Conservation (phyloP, 169 alveolate species). For the Plasmodium gallinaceum region DNA sequence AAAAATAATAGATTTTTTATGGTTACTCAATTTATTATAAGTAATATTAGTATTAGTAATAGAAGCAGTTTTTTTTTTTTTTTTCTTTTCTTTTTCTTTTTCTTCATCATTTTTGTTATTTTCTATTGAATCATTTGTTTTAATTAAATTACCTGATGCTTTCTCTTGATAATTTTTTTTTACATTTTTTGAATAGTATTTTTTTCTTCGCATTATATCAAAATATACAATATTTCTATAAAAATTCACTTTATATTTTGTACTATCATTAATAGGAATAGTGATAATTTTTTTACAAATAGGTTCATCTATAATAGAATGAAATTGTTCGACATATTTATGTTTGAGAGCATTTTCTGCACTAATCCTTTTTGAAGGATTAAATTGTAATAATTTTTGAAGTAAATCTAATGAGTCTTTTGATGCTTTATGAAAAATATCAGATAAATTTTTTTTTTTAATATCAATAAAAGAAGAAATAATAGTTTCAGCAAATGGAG, state of each 20-base stretch:
- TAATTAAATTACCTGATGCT: not conserved
- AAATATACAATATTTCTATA: slow-evolving; percentile 90
- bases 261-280: slow-evolving; percentile 90
- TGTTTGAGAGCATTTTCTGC: slow-evolving; percentile 89
- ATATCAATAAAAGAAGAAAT: slow-evolving; percentile 77
- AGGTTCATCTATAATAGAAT: slow-evolving; percentile 91
- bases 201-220: slow-evolving; percentile 87
- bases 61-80: not conserved
- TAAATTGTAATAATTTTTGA: slow-evolving; percentile 84
- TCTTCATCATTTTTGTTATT: not conserved
- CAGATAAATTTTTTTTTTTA: slow-evolving; percentile 61
- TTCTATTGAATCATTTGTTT: not conserved
- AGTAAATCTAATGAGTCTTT: slow-evolving; percentile 85
- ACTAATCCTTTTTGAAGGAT: slow-evolving; percentile 89
- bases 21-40: too few relatives aligned
- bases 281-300: slow-evolving; percentile 86
- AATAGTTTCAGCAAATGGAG: slow-evolving; percentile 90
- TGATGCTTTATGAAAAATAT: slow-evolving; percentile 73
- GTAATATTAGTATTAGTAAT: not conserved
- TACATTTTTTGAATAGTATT: not conserved
- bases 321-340: slow-evolving; percentile 88
- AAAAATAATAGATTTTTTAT: too few relatives aligned
- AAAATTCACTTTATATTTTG: slow-evolving; percentile 89
- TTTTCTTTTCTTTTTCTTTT: not conserved
- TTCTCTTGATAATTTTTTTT: not conserved